Evolutionary conservation across 805 yeast genomes (phyloP), one percentile per base, ranked within the genome.

Genomic region (Wickerhamomyces queroliae): DNA sequence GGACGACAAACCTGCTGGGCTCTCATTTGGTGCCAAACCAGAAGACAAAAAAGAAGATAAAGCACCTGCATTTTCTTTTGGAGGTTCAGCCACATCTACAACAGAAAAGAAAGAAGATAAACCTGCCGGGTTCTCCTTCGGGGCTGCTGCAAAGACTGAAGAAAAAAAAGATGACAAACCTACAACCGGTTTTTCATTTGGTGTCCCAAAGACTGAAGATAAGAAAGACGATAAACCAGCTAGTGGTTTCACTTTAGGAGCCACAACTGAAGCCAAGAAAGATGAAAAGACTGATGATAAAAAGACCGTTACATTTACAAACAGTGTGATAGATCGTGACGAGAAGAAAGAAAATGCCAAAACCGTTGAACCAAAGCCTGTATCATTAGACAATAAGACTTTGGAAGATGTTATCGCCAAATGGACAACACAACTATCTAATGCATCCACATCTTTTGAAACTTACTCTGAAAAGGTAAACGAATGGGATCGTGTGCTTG

Each of bases 361-460:
- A 39, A 68, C 74, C 28, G 72, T 79, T 22, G 77, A 76, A 44
- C 81, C 88, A 5, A 72, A 79, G 41, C 83, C 84, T 24, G 73
- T 88, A 4, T 78, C 95, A 5, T 72, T 93, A 27, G 89, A 86
- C 52, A 93, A 93, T 63, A 88, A 88, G 59, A 88, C 96, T 1
- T 67, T 93, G 55, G 98, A 93, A 54, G 98, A 93, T 58, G 72
- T 93, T 48, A 84, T 93, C 32, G 76, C 89, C 12, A 89, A 84
- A 61, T 93, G 99, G 99, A 84, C 97, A 0, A 78, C 79, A 40
- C 95, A 93, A 49, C 63, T 93, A 43, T 70, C 91, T 2, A 71
- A 76, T 12, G 78, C 93, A 1, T 76, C 91, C 2, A 70, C 73
- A 20, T 80, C 85, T 27, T 93, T 90, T 63, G 82, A 81, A 42